phyloP scores from a whole-genome alignment of 225 moss, liverwort and hornwort species.

The Sphagnum tenellum region DNA sequence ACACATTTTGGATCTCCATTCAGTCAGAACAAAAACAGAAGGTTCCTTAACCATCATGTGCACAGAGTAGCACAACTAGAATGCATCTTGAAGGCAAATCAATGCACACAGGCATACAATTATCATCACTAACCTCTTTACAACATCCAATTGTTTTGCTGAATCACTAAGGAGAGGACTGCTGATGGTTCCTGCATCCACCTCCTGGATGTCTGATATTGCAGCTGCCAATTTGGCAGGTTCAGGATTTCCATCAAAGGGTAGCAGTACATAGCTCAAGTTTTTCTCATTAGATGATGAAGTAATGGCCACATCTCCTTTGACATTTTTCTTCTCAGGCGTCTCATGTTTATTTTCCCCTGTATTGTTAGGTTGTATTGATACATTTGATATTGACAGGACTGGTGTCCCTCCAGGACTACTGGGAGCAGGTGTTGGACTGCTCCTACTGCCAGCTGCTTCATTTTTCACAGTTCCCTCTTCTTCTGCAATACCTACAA shows the following conservation, averaged over 20 bases:
- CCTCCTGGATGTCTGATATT: constrained; percentile 6
- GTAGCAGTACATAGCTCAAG: constrained; percentile 6
- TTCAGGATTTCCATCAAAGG: constrained; percentile 25
- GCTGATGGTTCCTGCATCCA: constrained; percentile 10
- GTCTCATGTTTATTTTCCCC: constrained; percentile 34
- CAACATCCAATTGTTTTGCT: constrained; percentile 36
- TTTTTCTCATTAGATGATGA: constrained; percentile 25
- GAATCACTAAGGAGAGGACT: constrained; percentile 8
- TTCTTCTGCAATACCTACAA: constrained; percentile 9
- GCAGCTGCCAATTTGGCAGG: constrained; percentile 4
- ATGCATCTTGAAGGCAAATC: no score
- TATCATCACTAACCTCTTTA: constrained; percentile 33
- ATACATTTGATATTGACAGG: not conserved
- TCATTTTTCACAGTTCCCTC: constrained; percentile 34
- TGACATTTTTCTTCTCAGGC: constrained; percentile 29
- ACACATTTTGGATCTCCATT: no score
- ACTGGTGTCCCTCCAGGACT: no score
- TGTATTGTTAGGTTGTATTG: constrained; percentile 12
- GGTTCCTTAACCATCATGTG: no score
- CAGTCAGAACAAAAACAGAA: no score
- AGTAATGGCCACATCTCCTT: constrained; percentile 20
- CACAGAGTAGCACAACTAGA: no score
- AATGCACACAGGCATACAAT: no score
- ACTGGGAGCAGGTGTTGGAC: not conserved
- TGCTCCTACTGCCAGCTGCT: constrained; percentile 1